phyloP scores from a whole-genome alignment of 352 stramenopile species.

The Pythium periplocum region DNA sequence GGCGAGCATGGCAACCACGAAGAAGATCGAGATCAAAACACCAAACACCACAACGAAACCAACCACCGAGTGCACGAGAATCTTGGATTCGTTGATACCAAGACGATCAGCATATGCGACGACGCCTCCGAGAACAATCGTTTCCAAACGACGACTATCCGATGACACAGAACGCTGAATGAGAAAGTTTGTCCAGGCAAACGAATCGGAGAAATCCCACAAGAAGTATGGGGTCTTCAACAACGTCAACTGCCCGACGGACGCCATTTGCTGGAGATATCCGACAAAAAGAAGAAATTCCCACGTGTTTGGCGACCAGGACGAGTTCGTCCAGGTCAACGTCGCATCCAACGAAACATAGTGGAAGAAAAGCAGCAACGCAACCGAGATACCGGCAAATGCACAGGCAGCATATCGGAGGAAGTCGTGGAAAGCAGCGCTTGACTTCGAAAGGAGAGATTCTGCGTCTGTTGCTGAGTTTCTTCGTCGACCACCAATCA shows the following conservation, averaged over 20 bases:
- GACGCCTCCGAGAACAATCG: constrained; percentile 45
- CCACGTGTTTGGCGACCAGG: constrained; percentile 71
- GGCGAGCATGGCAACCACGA: constrained; percentile 40
- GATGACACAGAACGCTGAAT: constrained; percentile 16
- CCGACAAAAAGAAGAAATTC: constrained; percentile 66
- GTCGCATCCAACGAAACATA: constrained; percentile 48
- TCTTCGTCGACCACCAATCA: constrained; percentile 36
- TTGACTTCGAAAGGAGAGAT: constrained; percentile 34
- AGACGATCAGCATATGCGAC: constrained; percentile 57
- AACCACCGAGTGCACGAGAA: constrained; percentile 28
- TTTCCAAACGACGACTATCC: constrained; percentile 37
- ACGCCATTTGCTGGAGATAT: constrained; percentile 66
- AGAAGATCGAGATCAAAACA: constrained; percentile 33
- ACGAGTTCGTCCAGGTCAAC: constrained; percentile 33
- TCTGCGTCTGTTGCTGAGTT: constrained; percentile 35
- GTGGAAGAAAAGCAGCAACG: constrained; percentile 62
- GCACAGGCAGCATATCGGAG: constrained; percentile 41
- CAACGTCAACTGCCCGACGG: constrained; percentile 52
- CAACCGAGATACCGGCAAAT: constrained; percentile 61
- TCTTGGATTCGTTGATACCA: constrained; percentile 36
- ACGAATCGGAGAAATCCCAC: constrained; percentile 60
- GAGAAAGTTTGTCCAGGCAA: constrained; percentile 66
- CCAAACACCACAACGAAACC: constrained; percentile 40
- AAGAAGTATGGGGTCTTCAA: constrained; percentile 63
- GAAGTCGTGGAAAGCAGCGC: constrained; percentile 52